phyloP scores from a whole-genome alignment of 2,329 filamentous ascomycete genomes.

The Paracorniculantispora psalliotae region DNA sequence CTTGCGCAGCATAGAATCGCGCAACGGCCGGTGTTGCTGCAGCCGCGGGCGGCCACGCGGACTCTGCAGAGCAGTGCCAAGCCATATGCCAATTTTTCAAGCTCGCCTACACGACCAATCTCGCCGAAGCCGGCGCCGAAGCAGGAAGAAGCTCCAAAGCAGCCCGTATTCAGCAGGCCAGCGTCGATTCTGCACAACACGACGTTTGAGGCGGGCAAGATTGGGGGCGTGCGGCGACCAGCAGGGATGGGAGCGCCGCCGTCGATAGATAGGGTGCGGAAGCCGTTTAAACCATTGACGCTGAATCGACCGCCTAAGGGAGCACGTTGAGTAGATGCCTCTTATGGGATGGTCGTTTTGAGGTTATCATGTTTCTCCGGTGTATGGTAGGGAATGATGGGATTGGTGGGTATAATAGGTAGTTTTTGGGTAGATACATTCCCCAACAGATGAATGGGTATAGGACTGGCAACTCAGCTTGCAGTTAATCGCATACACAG shows the following conservation, averaged over 20 bases:
- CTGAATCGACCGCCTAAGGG: conserved; percentile 37
- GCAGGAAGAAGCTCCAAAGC: conserved; percentile 22
- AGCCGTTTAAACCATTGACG: conserved; percentile 54
- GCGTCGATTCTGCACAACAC: conserved; percentile 46
- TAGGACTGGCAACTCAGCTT: too few relatives aligned
- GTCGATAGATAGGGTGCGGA: conserved; percentile 46
- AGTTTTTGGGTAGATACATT: too few relatives aligned
- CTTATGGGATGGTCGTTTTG: background rate
- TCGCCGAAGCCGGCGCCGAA: conserved; percentile 15
- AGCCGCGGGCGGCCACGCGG: conserved; percentile 27
- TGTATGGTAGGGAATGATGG: too few relatives aligned
- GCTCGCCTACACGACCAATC: conserved; percentile 43
- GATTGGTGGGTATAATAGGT: too few relatives aligned
- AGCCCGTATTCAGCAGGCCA: conserved; percentile 24
- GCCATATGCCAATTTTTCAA: conserved; percentile 54
- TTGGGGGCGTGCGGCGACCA: conserved; percentile 39
- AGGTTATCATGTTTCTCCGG: too few relatives aligned
- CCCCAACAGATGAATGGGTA: too few relatives aligned
- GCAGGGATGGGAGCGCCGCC: conserved; percentile 41
- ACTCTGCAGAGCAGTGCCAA: conserved; percentile 24
- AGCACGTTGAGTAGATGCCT: background rate
- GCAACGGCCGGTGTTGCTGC: conserved; percentile 29
- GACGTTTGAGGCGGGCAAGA: conserved; percentile 38
- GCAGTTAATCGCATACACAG: too few relatives aligned
- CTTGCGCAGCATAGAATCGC: conserved; percentile 38